Base-by-base conservation (phyloP, 106 monocot genomes). In the Dendrobium nobile region DNA sequence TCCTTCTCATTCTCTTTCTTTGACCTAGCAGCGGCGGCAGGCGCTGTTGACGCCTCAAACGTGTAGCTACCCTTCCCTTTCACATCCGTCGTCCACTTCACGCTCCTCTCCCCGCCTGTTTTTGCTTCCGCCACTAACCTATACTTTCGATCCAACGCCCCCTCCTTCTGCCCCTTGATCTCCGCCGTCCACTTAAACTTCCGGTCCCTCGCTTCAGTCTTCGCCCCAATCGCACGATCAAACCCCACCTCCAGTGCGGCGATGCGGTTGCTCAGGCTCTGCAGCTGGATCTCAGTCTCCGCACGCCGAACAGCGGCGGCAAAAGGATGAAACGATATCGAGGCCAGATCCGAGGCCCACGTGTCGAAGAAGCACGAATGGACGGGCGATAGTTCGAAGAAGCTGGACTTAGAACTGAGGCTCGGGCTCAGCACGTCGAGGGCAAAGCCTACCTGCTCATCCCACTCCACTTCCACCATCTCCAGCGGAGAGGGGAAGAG, bases 121-220 rank as follows among this genome's bases (percentile, higher is more conserved):
- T 82, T 89, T 79, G 74, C 84, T 77, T 82, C 67, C 26, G 88
- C 87, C 31, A 73, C 84, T 72, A 85, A 75, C 86, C 88, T 88
- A 77, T 88, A 90, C 90, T 88, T 93, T 78, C 84, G 77, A 77
- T 90, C 89, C 55, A 75, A 84, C 67, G 78, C 86, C 27, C 77
- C 78, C 31, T 79, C 84, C 55, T 72, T 75, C 33, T 78, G 43
- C 0, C 86, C 86, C 82, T 88, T 87, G 82, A 92, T 75, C 89
- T 93, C 93, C 28, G 89, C 79, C 82, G 91, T 91, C 91, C 91
- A 96, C 26, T 88, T 91, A 85, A 88, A 93, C 88, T 93, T 96
- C 27, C 90, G 79, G 41, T 93, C 88, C 47, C 70, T 33, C 31
- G 47, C 55, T 20, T 74, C 81, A 7, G 4, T n/a, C 17, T 58